phyloP scores from a whole-genome alignment of 495 filamentous ascomycete genomes.

The Penicillium cosmopolitanum region DNA sequence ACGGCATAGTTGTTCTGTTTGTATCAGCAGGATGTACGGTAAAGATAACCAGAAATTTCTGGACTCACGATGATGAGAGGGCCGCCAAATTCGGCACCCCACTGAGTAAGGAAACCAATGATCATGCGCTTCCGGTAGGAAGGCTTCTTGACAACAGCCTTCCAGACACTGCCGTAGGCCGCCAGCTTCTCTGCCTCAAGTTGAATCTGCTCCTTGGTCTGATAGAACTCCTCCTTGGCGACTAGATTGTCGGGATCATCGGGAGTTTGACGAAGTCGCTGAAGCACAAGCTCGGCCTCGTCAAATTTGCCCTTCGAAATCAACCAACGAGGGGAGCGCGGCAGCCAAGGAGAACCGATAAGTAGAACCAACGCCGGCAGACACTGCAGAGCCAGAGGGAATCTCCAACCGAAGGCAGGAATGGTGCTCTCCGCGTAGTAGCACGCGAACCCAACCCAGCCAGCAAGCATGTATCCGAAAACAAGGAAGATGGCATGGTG shows the following conservation, averaged over 20 bases:
- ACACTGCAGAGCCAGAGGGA: conserved; percentile 48
- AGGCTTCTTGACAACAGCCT: conserved; percentile 42
- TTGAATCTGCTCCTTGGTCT: conserved; percentile 43
- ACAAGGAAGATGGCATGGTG: conserved; percentile 46
- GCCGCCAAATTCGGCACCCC: conserved; percentile 44
- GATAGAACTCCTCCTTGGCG: conserved; percentile 43
- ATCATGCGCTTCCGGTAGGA: conserved; percentile 49
- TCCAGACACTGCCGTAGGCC: conserved; percentile 33
- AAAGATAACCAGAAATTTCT: neutral
- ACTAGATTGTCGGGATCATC: conserved; percentile 37
- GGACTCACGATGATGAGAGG: conserved; percentile 41
- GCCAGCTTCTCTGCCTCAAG: conserved; percentile 38
- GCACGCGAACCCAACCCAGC: conserved; percentile 49
- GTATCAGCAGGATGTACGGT: conserved; percentile 7
- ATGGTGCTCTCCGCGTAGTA: conserved; percentile 39
- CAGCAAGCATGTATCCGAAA: conserved; percentile 47
- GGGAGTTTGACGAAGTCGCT: conserved; percentile 32
- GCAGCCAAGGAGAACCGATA: conserved; percentile 41
- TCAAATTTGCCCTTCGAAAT: conserved; percentile 43
- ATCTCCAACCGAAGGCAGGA: conserved; percentile 49
- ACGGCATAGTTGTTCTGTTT: conserved; percentile 52
- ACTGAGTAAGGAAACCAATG: conserved; percentile 46
- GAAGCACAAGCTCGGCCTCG: conserved; percentile 39
- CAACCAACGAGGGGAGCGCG: conserved; percentile 51
- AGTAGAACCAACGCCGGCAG: conserved; percentile 45